Base-by-base conservation (phyloP, 441 rosid species). In the Populus tomentosa region DNA sequence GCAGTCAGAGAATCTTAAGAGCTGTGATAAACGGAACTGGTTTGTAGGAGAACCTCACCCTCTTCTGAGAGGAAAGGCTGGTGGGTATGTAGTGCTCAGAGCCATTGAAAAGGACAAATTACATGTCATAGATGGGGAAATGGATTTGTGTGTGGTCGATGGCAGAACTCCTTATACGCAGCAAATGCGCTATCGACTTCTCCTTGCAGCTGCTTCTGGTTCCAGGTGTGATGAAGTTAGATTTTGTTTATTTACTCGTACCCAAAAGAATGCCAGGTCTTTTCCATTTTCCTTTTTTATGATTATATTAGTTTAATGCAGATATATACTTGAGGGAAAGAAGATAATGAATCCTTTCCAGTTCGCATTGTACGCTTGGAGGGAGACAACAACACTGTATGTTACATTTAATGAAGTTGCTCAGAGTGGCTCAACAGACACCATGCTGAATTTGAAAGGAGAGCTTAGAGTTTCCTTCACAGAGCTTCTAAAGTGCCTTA, bases 301-400 rank as follows among this genome's bases (percentile, higher is more conserved):
- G 67, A 33, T 28, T 71, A 50, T 10, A 11, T 20, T 13, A 61
- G 56, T 77, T 71, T 50, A 18, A 46, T 80, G 80, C 84, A 85
- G 87, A 69, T 87, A 82, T 67, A 67, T 84, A 80, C 88, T 87
- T 14, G 79, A 84, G 75, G 88, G 87, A 74, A 82, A 68, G 79
- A 87, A 87, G 82, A 82, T 76, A 73, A 61, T 85, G 84, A 85
- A 82, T 76, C 88, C 88, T 8, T 83, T 64, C 77, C 83, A 82
- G 11, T 78, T 82, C 59, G 82, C 71, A 2, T 61, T 80, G 67
- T 20, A 78, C 80, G 82, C 82, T 75, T 85, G 84, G 90, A 80
- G 71, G 81, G 90, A 87, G 86, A 76, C 86, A 40, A 85, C 86
- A 11, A 81, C 87, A 8, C 77, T 84, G 75, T 68, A 84, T 71